Conservation (phyloP, 129 eudicot genomes). For the Glebionis coronaria region DNA sequence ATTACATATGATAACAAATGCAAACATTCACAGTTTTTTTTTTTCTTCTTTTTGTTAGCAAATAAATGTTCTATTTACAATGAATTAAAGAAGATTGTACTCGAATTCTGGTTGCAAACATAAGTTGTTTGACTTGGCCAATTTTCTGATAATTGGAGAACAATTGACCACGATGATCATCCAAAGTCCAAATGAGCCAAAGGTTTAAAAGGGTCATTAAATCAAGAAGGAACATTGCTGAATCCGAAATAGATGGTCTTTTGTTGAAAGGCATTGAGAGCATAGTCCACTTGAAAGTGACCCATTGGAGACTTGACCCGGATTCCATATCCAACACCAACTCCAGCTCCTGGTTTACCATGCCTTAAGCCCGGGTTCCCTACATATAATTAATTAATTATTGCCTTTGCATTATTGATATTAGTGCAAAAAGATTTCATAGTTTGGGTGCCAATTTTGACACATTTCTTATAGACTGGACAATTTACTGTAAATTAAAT, state of each 20-base stretch:
- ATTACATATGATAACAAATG: neutral
- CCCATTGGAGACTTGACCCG: constrained; percentile 82
- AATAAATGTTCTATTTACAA: constrained; percentile 27
- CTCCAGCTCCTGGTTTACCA: constrained; percentile 86
- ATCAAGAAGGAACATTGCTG: constrained; percentile 60
- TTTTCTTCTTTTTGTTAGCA: constrained; percentile 4
- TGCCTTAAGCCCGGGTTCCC: constrained; percentile 92
- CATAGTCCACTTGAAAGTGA: constrained; percentile 80
- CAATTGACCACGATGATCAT: neutral
- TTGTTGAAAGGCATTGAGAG: constrained; percentile 74
- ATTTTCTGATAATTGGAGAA: constrained; percentile 11
- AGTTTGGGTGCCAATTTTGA: too few species aligned
- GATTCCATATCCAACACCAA: constrained; percentile 78
- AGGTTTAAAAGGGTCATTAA: neutral
- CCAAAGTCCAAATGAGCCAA: neutral
- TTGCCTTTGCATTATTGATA: neutral
- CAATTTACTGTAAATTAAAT: too few species aligned
- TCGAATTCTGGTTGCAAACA: constrained; percentile 15
- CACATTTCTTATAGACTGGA: too few species aligned
- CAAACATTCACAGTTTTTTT: neutral
- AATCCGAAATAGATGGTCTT: constrained; percentile 73
- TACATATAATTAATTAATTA: constrained; percentile 14
- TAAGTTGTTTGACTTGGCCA: constrained; percentile 20
- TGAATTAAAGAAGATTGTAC: constrained; percentile 16
- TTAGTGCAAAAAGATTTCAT: neutral